Evolutionary conservation across 345 rosid genomes (phyloP).

Genomic region (Linum tenue): DNA sequence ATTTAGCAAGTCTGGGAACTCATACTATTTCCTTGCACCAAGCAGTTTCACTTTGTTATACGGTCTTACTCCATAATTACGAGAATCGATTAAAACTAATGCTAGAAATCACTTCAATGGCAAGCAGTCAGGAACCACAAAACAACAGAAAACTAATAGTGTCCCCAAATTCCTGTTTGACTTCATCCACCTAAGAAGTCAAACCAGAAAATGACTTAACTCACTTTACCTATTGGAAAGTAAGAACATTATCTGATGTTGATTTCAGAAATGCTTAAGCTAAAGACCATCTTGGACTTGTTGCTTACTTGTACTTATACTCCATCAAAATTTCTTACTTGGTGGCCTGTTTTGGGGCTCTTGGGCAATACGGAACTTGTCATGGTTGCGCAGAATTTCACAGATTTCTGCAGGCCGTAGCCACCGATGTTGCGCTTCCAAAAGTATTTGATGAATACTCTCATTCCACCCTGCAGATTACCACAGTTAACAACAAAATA

Average conservation of each 20-base stretch:
- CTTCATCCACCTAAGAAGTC: too few species aligned
- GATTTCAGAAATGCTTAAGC: too few species aligned
- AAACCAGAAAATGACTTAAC: too few species aligned
- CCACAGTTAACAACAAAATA: neutral
- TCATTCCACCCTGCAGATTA: slow-evolving; percentile 18
- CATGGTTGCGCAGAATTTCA: slow-evolving; percentile 65
- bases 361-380: slow-evolving; percentile 50
- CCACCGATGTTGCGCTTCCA: slow-evolving; percentile 87
- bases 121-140: neutral
- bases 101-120: neutral
- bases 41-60: too few species aligned
- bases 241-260: too few species aligned
- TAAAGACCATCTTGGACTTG: neutral
- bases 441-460: slow-evolving; percentile 74
- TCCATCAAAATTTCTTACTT: slow-evolving; percentile 37
- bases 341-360: slow-evolving; percentile 67
- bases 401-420: slow-evolving; percentile 91
- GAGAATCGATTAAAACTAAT: neutral
- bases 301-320: neutral
- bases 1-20: neutral
- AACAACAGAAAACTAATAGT: neutral
- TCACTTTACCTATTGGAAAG: too few species aligned
- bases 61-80: too few species aligned
- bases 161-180: too few species aligned
- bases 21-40: neutral